phyloP scores from a whole-genome alignment of 192 early-diverging fungal genomes.

The Diversispora eburnea region DNA sequence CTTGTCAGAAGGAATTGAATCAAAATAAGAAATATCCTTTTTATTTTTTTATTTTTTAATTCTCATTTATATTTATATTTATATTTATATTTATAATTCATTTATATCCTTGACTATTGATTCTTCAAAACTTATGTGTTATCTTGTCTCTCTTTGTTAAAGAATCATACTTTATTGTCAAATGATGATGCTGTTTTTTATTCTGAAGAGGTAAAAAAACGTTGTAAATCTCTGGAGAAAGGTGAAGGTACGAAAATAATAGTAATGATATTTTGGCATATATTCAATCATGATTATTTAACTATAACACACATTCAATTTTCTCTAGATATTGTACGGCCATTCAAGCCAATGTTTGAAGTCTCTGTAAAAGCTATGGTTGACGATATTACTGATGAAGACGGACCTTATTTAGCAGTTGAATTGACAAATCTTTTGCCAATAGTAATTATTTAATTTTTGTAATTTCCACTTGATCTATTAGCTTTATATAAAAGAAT shows the following conservation, averaged over 20 bases:
- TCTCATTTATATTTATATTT: background rate
- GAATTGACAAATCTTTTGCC: conserved; percentile 54
- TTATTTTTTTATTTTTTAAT: background rate
- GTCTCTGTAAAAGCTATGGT: conserved; percentile 51
- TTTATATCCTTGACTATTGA: background rate
- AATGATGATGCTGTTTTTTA: conserved; percentile 44
- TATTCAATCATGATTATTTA: conserved; percentile 2
- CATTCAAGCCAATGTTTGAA: conserved; percentile 53
- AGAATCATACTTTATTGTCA: conserved; percentile 46
- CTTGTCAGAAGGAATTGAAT: conserved; percentile 56
- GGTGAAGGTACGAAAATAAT: conserved; percentile 11
- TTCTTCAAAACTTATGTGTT: conserved; percentile 34
- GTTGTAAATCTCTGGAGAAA: conserved; percentile 30
- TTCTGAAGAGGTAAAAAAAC: conserved; percentile 42
- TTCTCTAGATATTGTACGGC: conserved; percentile 42
- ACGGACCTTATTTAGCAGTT: conserved; percentile 50
- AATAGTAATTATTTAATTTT: conserved; percentile 41
- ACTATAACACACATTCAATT: conserved; percentile 27
- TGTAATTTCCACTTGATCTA: background rate
- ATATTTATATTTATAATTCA: background rate
- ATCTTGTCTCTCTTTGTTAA: conserved; percentile 47
- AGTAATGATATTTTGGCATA: background rate
- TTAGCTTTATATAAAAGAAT: background rate
- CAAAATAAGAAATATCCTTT: conserved; percentile 47
- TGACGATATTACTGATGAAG: conserved; percentile 56